Conservation (phyloP, 805 yeast species). For the Priceomyces fermenticarens region DNA sequence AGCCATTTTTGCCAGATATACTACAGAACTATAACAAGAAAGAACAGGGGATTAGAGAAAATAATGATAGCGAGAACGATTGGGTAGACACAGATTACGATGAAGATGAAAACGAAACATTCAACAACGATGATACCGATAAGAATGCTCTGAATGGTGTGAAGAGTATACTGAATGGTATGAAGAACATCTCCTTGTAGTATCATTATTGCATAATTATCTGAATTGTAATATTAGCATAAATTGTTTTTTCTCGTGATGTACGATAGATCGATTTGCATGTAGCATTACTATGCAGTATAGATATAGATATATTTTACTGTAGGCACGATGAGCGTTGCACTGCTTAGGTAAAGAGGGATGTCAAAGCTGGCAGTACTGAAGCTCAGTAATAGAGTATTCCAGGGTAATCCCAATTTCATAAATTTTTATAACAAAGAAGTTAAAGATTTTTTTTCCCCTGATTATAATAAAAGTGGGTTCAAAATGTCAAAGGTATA, state of each 20-base stretch:
- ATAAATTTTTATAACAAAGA: constrained; percentile 24
- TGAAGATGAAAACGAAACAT: constrained; percentile 4
- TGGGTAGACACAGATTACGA: constrained; percentile 21
- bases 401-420: constrained; percentile 27
- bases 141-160: background rate
- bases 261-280: too few relatives aligned
- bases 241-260: background rate
- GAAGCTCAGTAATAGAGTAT: constrained; percentile 11
- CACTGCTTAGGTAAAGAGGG: background rate
- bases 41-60: constrained; percentile 6
- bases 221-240: constrained; percentile 1
- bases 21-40: constrained; percentile 19
- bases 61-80: constrained; percentile 15
- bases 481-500: constrained; percentile 11
- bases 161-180: constrained; percentile 1
- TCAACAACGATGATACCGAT: background rate
- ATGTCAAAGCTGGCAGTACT: constrained; percentile 1
- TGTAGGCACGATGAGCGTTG: background rate
- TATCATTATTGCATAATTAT: constrained; percentile 5
- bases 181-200: constrained; percentile 1
- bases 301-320: too few relatives aligned
- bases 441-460: constrained; percentile 20
- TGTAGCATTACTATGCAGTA: too few relatives aligned
- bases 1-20: constrained; percentile 46
- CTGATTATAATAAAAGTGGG: background rate